Base-by-base conservation (phyloP, 768 basidiomycete species). In the Termitomyces sp. region DNA sequence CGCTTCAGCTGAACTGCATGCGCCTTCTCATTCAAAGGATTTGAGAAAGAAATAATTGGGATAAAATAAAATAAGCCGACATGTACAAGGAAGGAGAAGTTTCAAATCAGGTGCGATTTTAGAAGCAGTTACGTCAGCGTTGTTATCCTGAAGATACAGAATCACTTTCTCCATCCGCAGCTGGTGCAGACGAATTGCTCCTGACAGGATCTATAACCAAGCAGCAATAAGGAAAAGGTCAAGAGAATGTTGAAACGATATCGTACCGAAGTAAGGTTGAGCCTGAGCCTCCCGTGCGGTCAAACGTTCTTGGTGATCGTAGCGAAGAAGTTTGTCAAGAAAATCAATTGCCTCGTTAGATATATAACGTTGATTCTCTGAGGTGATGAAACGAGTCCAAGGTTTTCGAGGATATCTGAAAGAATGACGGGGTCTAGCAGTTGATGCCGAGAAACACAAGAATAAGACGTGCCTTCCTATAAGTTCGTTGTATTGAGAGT, bases 321-420 rank as follows among this genome's bases (percentile, higher is more conserved):
- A 98, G 54, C 93, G 87, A 69, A 97, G 80, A 36, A 98, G 81
- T 74, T 94, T 94, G 75, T 98, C 96, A 60, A 98, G 75, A 67
- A 98, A 87, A 76, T 97, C 95, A 66, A 98, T 91, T 35, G 94
- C 96, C 67, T 98, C 96, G 69, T 94, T 98, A 24, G 93, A 92
- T 66, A 98, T 94, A 73, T 92, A 97, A 58, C 94, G 85, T 71
- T 96, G 94, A 69, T 97, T 97, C 70, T 95, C 93, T 14, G 90
- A 90, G 10, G 94, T 97, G 66, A 97, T 90, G 73, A 98, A 98
- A 58, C 90, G 82, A 44, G 90, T 86, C 96, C 96, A 98, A 16
- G 94, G 88, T 71, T 97, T 98, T 72, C 91, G 85, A 59, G 90
- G 88, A 74, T 94, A 96, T 73, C 90, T 92, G 60, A 12, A 60